Percentiles rank a stretch among this genome's conserved stretches.
Evolutionary conservation across 2,329 filamentous ascomycete genomes (phyloP).

Genomic region (Zasmidium cellare): DNA sequence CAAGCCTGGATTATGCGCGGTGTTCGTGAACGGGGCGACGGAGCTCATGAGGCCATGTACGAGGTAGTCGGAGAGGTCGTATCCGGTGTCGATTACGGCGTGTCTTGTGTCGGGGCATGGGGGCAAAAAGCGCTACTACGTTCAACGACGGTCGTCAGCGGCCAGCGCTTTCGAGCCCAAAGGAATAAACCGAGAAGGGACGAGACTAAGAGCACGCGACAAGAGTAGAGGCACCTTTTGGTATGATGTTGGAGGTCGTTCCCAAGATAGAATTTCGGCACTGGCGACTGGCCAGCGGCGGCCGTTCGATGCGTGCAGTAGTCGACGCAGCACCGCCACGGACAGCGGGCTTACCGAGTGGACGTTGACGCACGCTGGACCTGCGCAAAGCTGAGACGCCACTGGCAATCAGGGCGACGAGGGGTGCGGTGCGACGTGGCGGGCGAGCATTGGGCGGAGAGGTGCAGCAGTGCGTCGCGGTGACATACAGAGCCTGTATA

Average conservation of each 20-base stretch:
- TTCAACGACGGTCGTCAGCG: slow-evolving; percentile 11
- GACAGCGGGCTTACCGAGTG: background rate
- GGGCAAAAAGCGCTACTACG: slow-evolving; percentile 2
- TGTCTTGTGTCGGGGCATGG: slow-evolving; percentile 6
- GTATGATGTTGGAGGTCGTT: background rate
- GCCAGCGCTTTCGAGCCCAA: slow-evolving; percentile 12
- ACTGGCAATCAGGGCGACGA: slow-evolving; percentile 3
- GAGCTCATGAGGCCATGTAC: slow-evolving; percentile 10
- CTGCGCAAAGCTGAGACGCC: slow-evolving; percentile 2
- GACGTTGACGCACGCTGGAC: background rate
- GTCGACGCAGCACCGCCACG: slow-evolving; percentile 1
- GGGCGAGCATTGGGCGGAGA: slow-evolving; percentile 3
- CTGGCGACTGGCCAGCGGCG: slow-evolving; percentile 2
- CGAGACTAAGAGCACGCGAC: slow-evolving; percentile 1
- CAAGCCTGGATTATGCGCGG: slow-evolving; percentile 4
- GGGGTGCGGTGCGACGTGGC: slow-evolving; percentile 8
- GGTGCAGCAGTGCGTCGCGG: background rate
- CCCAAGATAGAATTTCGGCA: slow-evolving; percentile 5
- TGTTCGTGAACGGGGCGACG: background rate
- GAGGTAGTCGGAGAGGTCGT: background rate
- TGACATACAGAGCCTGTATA: background rate
- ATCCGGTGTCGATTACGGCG: slow-evolving; percentile 5
- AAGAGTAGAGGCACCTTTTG: slow-evolving; percentile 10
- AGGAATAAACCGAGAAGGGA: background rate
- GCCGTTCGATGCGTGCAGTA: background rate